phyloP scores from a whole-genome alignment of 1,139 yeast genomes.

The Geotrichum citri-aurantii region DNA sequence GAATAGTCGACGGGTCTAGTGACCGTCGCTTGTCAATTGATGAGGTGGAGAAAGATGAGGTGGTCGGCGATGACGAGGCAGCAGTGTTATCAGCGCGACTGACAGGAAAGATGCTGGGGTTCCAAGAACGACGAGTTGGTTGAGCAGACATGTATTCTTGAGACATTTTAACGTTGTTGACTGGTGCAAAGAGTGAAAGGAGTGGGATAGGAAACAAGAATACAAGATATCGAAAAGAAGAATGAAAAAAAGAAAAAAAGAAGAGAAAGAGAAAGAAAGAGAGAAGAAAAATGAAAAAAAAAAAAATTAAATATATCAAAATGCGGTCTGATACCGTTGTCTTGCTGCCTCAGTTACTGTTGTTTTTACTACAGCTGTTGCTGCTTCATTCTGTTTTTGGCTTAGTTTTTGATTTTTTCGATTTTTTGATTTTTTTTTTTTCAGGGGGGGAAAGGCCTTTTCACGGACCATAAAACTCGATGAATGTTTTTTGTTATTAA shows the following conservation, averaged over 20 bases:
- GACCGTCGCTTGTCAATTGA: conserved; percentile 3
- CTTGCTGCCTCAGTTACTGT: not conserved
- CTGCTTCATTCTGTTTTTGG: no score
- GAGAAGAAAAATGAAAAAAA: not conserved
- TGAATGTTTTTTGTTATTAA: not conserved
- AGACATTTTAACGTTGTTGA: not conserved
- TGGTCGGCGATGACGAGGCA: not conserved
- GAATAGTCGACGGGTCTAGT: not conserved
- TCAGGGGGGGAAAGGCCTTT: not conserved
- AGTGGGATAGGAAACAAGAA: not conserved
- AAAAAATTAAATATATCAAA: not conserved
- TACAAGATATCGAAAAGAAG: not conserved
- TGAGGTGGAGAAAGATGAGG: not conserved
- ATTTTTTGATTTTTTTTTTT: not conserved
- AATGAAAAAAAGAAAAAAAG: not conserved
- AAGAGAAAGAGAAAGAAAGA: not conserved
- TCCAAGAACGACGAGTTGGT: conserved; percentile 10
- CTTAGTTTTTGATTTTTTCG: not conserved
- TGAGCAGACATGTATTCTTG: conserved; percentile 1
- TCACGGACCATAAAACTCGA: not conserved
- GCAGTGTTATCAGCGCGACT: not conserved
- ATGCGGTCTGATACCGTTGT: not conserved
- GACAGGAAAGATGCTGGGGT: conserved; percentile 1
- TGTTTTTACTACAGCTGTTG: not conserved
- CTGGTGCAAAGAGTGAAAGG: not conserved